phyloP scores from a whole-genome alignment of 306 rosid genomes.

The Astragalus membranaceus region DNA sequence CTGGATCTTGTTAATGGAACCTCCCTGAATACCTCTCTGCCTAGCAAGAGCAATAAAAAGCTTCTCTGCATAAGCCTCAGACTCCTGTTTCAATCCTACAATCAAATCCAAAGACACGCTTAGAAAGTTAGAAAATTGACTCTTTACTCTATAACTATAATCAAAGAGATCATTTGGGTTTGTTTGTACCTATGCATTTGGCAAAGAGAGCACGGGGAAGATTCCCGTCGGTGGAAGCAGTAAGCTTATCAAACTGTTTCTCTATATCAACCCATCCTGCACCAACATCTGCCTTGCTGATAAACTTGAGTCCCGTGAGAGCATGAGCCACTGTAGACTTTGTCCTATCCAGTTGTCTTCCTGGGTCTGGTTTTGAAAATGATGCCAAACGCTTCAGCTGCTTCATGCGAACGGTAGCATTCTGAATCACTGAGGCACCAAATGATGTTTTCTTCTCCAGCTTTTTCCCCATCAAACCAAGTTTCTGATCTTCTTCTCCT shows the following conservation, averaged over 20 bases:
- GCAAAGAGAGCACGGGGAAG: conserved; percentile 51
- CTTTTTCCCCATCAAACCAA: conserved; percentile 21
- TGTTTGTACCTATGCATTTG: conserved; percentile 46
- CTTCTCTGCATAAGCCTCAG: conserved; percentile 48
- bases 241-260: conserved; percentile 34
- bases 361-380: conserved; percentile 28
- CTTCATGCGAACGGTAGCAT: conserved; percentile 36
- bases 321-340: conserved; percentile 45
- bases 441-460: conserved; percentile 33
- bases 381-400: conserved; percentile 51
- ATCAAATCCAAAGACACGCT: not conserved
- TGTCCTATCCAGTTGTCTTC: conserved; percentile 25
- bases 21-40: conserved; percentile 36
- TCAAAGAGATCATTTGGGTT: not conserved
- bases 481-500: conserved; percentile 17
- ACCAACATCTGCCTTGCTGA: conserved; percentile 32
- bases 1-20: conserved; percentile 46
- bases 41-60: conserved; percentile 60
- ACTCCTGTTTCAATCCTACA: conserved; percentile 53
- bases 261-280: conserved; percentile 50
- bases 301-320: conserved; percentile 50
- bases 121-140: not conserved
- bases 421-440: conserved; percentile 32
- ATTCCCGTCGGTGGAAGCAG: conserved; percentile 40
- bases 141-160: too few relatives aligned